Evolutionary conservation across 208 protist genomes (phyloP).

Genomic region (Wallacemonas sp.): DNA sequence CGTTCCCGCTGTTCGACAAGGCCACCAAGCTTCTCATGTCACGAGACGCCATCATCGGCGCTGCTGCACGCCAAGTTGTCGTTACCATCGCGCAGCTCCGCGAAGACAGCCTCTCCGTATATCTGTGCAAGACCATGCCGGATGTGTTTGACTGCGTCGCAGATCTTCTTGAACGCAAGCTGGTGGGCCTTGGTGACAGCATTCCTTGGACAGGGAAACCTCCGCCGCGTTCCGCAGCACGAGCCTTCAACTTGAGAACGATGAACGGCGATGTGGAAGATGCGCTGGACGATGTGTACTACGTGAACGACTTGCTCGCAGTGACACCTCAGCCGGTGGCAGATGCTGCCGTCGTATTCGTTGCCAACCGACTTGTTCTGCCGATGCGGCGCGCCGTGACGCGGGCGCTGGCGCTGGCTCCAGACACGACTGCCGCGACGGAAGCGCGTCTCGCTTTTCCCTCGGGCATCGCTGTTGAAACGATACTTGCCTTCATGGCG

Average conservation of each 20-base stretch:
- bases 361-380: not conserved
- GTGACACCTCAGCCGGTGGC: conserved; percentile 28
- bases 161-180: conserved; percentile 29
- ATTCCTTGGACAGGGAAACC: conserved; percentile 18
- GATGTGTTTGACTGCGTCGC: conserved; percentile 48
- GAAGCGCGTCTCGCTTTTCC: no score
- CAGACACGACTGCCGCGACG: no score
- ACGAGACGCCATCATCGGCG: conserved; percentile 71
- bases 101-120: conserved; percentile 47
- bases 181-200: conserved; percentile 33
- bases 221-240: not conserved
- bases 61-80: conserved; percentile 82
- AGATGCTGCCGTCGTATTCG: not conserved
- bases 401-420: no score
- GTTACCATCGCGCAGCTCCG: conserved; percentile 63
- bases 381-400: not conserved
- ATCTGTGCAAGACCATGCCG: conserved; percentile 34
- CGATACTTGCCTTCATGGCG: not conserved
- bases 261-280: conserved; percentile 55
- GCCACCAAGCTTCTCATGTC: conserved; percentile 55
- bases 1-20: conserved; percentile 77
- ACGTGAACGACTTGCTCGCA: conserved; percentile 80
- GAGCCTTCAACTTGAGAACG: conserved; percentile 1
- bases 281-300: conserved; percentile 81
- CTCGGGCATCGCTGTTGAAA: not conserved